Evolutionary conservation across 2,329 filamentous ascomycete species (phyloP).

Genomic region (Alternaria viburni): DNA sequence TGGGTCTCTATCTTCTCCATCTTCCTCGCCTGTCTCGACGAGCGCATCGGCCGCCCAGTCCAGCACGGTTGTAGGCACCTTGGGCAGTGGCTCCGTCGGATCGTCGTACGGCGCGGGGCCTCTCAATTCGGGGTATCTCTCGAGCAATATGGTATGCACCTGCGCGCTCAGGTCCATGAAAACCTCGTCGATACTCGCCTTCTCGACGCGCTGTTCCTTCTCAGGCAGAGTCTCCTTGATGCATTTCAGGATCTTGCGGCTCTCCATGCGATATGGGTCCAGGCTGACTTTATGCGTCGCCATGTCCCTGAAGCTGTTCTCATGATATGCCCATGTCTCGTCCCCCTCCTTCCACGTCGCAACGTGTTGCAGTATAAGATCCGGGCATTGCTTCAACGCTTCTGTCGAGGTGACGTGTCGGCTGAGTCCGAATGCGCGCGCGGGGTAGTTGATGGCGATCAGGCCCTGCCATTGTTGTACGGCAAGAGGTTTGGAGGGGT

Average conservation of each 20-base stretch:
- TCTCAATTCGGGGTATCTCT: slow-evolving; percentile 76
- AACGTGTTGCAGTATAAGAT: slow-evolving; percentile 87
- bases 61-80: slow-evolving; percentile 73
- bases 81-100: slow-evolving; percentile 71
- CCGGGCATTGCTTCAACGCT: slow-evolving; percentile 84
- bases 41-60: slow-evolving; percentile 87
- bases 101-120: slow-evolving; percentile 76
- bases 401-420: slow-evolving; percentile 81
- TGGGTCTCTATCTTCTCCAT: slow-evolving; percentile 76
- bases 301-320: slow-evolving; percentile 80
- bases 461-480: slow-evolving; percentile 96
- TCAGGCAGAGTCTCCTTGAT: slow-evolving; percentile 76
- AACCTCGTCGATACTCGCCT: slow-evolving; percentile 94
- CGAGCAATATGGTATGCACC: slow-evolving; percentile 75
- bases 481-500: slow-evolving; percentile 80
- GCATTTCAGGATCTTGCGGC: slow-evolving; percentile 76
- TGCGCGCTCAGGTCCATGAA: slow-evolving; percentile 91
- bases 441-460: slow-evolving; percentile 96
- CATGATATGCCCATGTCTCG: slow-evolving; percentile 87
- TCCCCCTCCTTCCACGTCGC: slow-evolving; percentile 94
- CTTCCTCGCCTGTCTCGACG: slow-evolving; percentile 76
- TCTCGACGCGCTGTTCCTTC: slow-evolving; percentile 78
- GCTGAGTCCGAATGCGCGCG: slow-evolving; percentile 78
- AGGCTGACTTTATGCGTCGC: slow-evolving; percentile 91
- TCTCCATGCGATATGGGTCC: slow-evolving; percentile 88